These are phyloP conservation scores for Hortaea werneckii DNA, from an alignment of 2,329 filamentous ascomycete species.

Conservation along the genomic window DNA sequence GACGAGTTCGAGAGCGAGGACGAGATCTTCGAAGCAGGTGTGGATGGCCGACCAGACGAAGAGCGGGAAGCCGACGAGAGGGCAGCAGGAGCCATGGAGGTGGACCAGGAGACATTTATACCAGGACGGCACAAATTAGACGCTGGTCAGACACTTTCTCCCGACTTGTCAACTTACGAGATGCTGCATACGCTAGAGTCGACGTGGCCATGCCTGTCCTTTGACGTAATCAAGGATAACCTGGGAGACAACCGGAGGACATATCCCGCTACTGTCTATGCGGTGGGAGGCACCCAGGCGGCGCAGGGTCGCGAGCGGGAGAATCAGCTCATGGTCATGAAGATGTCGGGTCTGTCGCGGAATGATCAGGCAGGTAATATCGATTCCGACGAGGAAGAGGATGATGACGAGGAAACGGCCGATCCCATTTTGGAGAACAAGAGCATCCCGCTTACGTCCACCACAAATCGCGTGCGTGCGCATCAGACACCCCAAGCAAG, in stretches of 20 bases:
- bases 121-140: constrained; percentile 87
- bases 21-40: constrained; percentile 86
- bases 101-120: constrained; percentile 92
- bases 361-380: constrained; percentile 68
- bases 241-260: constrained; percentile 81
- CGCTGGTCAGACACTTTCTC: constrained; percentile 79
- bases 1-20: constrained; percentile 75
- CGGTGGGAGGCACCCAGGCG: constrained; percentile 89
- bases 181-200: constrained; percentile 93
- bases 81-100: constrained; percentile 71
- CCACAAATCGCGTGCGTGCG: constrained; percentile 85
- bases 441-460: constrained; percentile 73
- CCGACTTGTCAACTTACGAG: constrained; percentile 90
- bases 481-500: constrained; percentile 69
- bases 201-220: constrained; percentile 93
- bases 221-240: constrained; percentile 78
- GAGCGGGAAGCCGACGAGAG: constrained; percentile 86
- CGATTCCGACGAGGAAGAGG: constrained; percentile 54
- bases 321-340: constrained; percentile 92
- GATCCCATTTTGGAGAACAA: constrained; percentile 93
- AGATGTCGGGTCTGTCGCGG: constrained; percentile 80
- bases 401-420: constrained; percentile 62
- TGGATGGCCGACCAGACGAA: constrained; percentile 83
- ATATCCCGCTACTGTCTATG: constrained; percentile 94
- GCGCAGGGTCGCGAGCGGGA: constrained; percentile 64